Percentiles rank a stretch among this genome's conserved stretches.
These are phyloP conservation scores for Phlegmacium glaucopus DNA, from an alignment of 768 basidiomycete genomes.

Conservation along the genomic window DNA sequence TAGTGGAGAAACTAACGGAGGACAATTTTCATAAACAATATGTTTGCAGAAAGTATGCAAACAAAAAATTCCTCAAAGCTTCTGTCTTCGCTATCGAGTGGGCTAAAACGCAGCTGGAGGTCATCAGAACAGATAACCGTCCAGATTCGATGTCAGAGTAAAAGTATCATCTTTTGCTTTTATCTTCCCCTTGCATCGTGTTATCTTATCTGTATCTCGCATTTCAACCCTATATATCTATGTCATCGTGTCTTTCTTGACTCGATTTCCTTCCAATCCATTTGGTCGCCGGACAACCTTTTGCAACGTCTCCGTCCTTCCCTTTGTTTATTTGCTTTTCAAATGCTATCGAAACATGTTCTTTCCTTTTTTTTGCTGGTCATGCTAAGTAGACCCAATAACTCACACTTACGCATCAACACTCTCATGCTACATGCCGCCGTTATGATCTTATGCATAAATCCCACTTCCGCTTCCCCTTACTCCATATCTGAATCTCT, in stretches of 20 bases:
- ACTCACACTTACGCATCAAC: slow-evolving; percentile 6
- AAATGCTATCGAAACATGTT: slow-evolving; percentile 22
- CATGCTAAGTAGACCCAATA: slow-evolving; percentile 16
- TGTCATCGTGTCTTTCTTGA: slow-evolving; percentile 15
- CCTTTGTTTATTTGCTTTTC: slow-evolving; percentile 18
- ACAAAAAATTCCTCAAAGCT: slow-evolving; percentile 97
- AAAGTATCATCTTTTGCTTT: slow-evolving; percentile 7
- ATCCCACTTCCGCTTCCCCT: slow-evolving; percentile 13
- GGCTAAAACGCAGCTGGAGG: slow-evolving; percentile 50
- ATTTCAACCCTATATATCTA: slow-evolving; percentile 12
- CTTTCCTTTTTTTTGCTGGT: slow-evolving; percentile 3
- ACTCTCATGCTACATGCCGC: slow-evolving; percentile 19
- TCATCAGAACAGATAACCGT: slow-evolving; percentile 24
- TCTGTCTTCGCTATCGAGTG: slow-evolving; percentile 74
- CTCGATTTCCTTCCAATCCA: slow-evolving; percentile 5
- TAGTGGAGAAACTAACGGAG: slow-evolving; percentile 81
- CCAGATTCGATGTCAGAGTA: slow-evolving; percentile 45
- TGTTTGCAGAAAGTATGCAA: slow-evolving; percentile 93
- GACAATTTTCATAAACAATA: slow-evolving; percentile 79
- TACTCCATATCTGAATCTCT: slow-evolving; percentile 7
- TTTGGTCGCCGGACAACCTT: slow-evolving; percentile 13
- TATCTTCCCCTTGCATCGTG: slow-evolving; percentile 9
- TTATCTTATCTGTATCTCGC: slow-evolving; percentile 14
- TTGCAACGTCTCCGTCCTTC: slow-evolving; percentile 10
- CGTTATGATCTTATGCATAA: slow-evolving; percentile 18